Base-by-base conservation (phyloP, 2,329 filamentous ascomycete genomes). In the Colletotrichum sp. region DNA sequence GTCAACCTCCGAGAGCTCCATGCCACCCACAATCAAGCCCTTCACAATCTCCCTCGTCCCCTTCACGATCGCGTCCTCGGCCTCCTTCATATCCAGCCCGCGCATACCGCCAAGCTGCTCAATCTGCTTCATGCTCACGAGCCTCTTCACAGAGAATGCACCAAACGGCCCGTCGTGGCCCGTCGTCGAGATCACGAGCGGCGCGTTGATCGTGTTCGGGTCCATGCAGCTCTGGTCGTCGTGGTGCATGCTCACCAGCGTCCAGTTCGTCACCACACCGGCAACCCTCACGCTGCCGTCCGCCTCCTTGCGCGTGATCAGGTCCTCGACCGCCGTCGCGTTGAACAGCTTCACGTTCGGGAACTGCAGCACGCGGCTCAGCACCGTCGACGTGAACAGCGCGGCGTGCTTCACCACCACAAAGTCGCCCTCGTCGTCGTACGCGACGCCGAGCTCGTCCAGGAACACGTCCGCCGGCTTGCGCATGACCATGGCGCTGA, bases 291-390 rank as follows among this genome's bases (percentile, higher is more conserved):
- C 86, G 12, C 82, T 84, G 24, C 88, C 87, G 52, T 85, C 87
- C 57, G 85, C 83, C 63, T 87, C 85, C 15, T 91, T 91, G 60
- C 96, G 94, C 24, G 96, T 98, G 86, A 98, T 96, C 78, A 98
- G 89, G 82, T 98, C 96, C 87, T 98, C 96, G 59, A 98, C 96
- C 24, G 94, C 91, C 44, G 96, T 98, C 49, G 96, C 96, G 84
- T 98, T 98, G 92, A 98, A 98, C 78, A 98, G 92, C 91, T 98
- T 98, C 82, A 98, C 92, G 86, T 98, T 98, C 78, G 95, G 94
- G 88, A 98, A 95, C 76, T 91, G 87, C 68, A 98, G 89, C 12
- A 98, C 96, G 86, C 94, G 94, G 83, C 93, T 94, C 81, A 98
- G 88, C 75, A 98, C 89, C 30, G 96, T 98, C 76, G 93, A 95